Base-by-base conservation (phyloP, 2,329 filamentous ascomycete genomes). In the Clarireedia monteithiana region DNA sequence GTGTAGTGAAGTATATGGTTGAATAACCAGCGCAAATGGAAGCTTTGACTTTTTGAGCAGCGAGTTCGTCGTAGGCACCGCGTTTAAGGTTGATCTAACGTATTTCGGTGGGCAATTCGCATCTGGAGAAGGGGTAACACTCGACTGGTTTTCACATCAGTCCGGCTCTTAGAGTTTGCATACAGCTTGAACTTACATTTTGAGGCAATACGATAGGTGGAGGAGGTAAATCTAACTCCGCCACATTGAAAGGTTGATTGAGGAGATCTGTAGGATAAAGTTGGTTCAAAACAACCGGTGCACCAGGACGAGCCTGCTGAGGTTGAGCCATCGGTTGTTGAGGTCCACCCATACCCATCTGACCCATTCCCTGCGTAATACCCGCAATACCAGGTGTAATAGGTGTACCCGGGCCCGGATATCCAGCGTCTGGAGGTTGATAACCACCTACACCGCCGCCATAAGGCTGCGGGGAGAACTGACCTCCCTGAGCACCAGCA, bases 41-140 rank as follows among this genome's bases (percentile, higher is more conserved):
- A 99, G 80, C 72, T 91, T 94, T 55, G 91, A 96, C 76, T 97
- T 97, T 76, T 97, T 99, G 58, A 99, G 80, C 26, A 97, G 80
- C 20, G 89, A 94, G 72, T 95, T 84, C 57, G 89, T 96, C 23
- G 91, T 95, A 2, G 94, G 94, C 45, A 96, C 86, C 26, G 90
- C 90, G 71, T 97, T 97, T 62, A 99, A 75, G 5, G 94, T 97
- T 20, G 94, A 97, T 64, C 94, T 89, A 62, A 97, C 86, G 71
- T 95, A 99, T 77, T 95, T 95, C 24, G 91, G 82, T 54, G 90
- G 84, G 75, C 91, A 96, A 74, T 97, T 99, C 59, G 94, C 86
- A 69, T 88, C 79, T 47, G 90, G 89, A 46, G 94, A 97, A 57
- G 91, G 88, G 23, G 92, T 97, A 55, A 95, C 89, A 69, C 89